A percentile compares a stretch with the other conserved stretches of the same genome.
These are phyloP conservation scores for Hordeum vulgare DNA, from an alignment of 176 grass and related monocot genomes.

Conservation along the genomic window MorexV3_pseudomolecules_assembly NC_058518.1:370428897-370429396, in stretches of 20 bases:
- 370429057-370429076: background rate
- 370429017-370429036: conserved; percentile 2
- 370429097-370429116: background rate
- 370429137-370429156: background rate
- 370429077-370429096: background rate
- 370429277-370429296: conserved; percentile 95
- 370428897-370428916: background rate
- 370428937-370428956: background rate
- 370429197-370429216: background rate
- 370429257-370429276: conserved; percentile 75
- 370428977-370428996: conserved; percentile 7
- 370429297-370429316: conserved; percentile 88
- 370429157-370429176: background rate
- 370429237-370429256: conserved; percentile 8
- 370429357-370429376: conserved; percentile 89
- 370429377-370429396: conserved; percentile 80
- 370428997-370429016: background rate
- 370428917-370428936: background rate
- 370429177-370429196: background rate
- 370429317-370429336: conserved; percentile 91
- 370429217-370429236: background rate
- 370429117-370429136: background rate
- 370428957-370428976: conserved; percentile 4
- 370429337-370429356: conserved; percentile 73
- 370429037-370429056: conserved; percentile 4